Evolutionary conservation across 306 rosid species (phyloP), one percentile per base, ranked within the genome.

Genomic region (Prinsepia uniflora): DNA sequence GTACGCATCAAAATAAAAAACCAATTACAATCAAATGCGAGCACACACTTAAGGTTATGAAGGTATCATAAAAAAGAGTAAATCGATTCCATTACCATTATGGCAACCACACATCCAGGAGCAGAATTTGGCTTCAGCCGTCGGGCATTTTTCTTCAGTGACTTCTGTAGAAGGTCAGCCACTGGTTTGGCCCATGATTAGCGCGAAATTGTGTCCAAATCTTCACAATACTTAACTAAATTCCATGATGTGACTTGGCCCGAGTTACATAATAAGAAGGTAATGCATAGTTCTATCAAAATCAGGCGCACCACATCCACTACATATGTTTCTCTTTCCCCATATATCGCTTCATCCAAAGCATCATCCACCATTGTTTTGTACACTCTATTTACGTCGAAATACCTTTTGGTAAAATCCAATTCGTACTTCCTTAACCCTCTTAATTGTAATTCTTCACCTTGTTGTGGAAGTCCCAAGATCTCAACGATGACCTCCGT

Each of bases 101-200:
- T n/a, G 44, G 44, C 56, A 20, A 65, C 36, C 55, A 65, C 70
- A 30, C 70, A 65, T 47, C 70, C 70, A 24, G 52, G 52, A 65
- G 11, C 19, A 20, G 70, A 65, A 47, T 30, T 24, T 24, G 22
- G 13, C 8, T 46, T 39, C 2, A 22, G 14, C 24, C 41, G 54
- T 12, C 70, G 5, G 3, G 22, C 34, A 0, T 5, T 4, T 24
- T 24, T 65, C 17, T 47, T 19, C 56, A 65, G 8, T 65, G 56
- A 13, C 43, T 9, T 5, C 10, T 54, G 11, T 34, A 67, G 71
- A 30, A 48, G 15, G 71, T 67, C 59, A 1, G 44, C 71, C 41
- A 48, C 71, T 34, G 58, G 46, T 34, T 67, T 48, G 5, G 71
- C 45, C 71, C 58, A 67, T n/a, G 68, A 63, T 10, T 63, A 63